Percentiles rank a stretch among this genome's conserved stretches.
Conservation (phyloP, 495 filamentous ascomycete species). For the Penicillium bialowiezense region DNA sequence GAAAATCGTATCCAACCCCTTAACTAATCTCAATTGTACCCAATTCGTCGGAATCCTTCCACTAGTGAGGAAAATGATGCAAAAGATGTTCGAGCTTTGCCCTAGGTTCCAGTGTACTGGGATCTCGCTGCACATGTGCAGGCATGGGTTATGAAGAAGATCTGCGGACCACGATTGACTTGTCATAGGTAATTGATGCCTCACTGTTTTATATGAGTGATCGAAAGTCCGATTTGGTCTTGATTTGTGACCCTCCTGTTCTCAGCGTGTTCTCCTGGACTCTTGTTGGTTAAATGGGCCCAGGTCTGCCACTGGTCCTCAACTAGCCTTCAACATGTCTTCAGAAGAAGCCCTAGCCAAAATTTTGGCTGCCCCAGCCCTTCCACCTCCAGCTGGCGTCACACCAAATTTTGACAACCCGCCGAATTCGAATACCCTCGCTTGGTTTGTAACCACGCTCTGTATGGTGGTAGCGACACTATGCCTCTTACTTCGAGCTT, state of each 20-base stretch:
- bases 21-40: too few species aligned
- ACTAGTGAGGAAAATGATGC: too few species aligned
- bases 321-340: background rate
- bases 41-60: too few species aligned
- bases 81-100: too few species aligned
- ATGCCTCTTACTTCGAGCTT: constrained; percentile 13
- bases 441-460: constrained; percentile 20
- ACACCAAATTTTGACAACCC: constrained; percentile 29
- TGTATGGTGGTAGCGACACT: constrained; percentile 17
- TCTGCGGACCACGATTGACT: background rate
- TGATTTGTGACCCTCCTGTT: background rate
- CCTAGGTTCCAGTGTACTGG: too few species aligned
- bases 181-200: background rate
- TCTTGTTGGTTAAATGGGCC: background rate
- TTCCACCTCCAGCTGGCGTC: constrained; percentile 15
- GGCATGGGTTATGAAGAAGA: background rate
- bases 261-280: background rate
- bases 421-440: constrained; percentile 24
- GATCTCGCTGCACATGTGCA: too few species aligned
- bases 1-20: too few species aligned
- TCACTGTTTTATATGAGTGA: background rate
- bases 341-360: constrained; percentile 8
- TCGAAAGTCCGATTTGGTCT: background rate
- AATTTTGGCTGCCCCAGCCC: constrained; percentile 14
- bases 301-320: background rate